Percentiles rank a stretch among this genome's conserved stretches.
phyloP scores from a whole-genome alignment of 2,329 filamentous ascomycete species.

The Herpotrichia juniperi region DNA sequence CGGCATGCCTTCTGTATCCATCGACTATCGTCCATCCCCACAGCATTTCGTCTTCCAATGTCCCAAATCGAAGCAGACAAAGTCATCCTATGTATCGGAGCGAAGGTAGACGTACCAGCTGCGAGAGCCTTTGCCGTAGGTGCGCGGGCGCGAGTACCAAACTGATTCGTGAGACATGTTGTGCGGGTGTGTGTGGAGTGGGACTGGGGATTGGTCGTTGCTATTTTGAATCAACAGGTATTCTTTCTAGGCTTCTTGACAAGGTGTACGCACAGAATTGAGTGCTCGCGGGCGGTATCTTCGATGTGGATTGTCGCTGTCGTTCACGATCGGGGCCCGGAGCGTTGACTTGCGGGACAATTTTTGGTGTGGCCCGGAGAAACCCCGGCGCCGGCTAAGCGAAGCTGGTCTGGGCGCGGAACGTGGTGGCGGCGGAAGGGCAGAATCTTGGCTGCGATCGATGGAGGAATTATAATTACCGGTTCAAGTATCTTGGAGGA shows the following conservation, averaged over 20 bases:
- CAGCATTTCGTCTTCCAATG: conserved; percentile 4
- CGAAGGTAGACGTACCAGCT: conserved; percentile 72
- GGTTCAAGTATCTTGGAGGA: not conserved
- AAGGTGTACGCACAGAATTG: conserved; percentile 28
- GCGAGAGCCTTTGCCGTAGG: conserved; percentile 95
- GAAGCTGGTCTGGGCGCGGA: conserved; percentile 11
- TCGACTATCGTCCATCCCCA: conserved; percentile 11
- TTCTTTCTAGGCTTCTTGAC: not conserved
- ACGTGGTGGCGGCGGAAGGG: too few species aligned
- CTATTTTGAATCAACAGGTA: conserved; percentile 17
- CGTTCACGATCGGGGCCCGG: conserved; percentile 28
- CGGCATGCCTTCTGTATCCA: not conserved
- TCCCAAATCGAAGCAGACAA: conserved; percentile 2
- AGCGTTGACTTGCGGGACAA: conserved; percentile 18
- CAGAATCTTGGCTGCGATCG: not conserved
- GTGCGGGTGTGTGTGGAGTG: conserved; percentile 48
- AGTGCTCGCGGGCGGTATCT: conserved; percentile 29
- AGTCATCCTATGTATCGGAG: not conserved
- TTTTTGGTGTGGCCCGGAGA: conserved; percentile 30
- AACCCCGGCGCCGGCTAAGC: conserved; percentile 32
- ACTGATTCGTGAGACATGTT: conserved; percentile 92
- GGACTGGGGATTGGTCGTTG: conserved; percentile 26
- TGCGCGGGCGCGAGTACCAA: conserved; percentile 98
- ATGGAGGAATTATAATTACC: not conserved
- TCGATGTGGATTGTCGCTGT: conserved; percentile 33